Base-by-base conservation (phyloP, 179 eudicot species). In the Heliamphora ciliata region DNA sequence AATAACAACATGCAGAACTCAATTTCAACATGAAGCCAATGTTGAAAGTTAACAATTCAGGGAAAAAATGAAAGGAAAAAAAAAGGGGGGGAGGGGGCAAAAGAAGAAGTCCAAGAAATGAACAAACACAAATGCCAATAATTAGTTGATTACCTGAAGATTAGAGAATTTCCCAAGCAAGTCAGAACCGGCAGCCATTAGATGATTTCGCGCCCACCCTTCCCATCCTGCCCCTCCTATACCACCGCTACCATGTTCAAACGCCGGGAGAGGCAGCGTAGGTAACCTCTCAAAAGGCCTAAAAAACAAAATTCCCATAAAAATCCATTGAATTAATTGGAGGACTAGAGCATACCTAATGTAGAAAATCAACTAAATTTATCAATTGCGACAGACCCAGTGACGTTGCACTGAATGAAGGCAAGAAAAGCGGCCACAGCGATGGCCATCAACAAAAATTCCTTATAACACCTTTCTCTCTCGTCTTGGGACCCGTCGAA, bases 141-240 rank as follows among this genome's bases (percentile, higher is more conserved):
- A 18, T 9, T 60, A n/a, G 24, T 15, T 11, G 56, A 48, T 48
- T 85, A 94, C 98, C 96, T 95, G 98, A 87, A 95, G 84, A 83
- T 91, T 88, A 44, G 87, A 89, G 83, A 92, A 91, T 83, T 94
- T 95, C 44, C 92, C 98, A 50, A 86, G 86, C 86, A 95, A 89
- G 71, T 94, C 97, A 83, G 98, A 92, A 64, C 98, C 98, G 81
- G 88, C 90, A 2, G 90, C 88, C 92, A 89, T 91, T 67, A 94
- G 83, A 82, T 95, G 92, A 86, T 85, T 84, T 40, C 86, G 83
- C 11, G 98, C 97, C 95, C 97, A 95, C 21, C 85, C 86, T 86
- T 95, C 98, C 97, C 97, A 94, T 40, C 86, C 92, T 69, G 81
- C 83, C 48, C 85, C 87, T 69, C 76, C 87, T 47, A 9, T 13